Evolutionary conservation across 73 alveolate species (phyloP).

Genomic region (Urostyla sp.): DNA sequence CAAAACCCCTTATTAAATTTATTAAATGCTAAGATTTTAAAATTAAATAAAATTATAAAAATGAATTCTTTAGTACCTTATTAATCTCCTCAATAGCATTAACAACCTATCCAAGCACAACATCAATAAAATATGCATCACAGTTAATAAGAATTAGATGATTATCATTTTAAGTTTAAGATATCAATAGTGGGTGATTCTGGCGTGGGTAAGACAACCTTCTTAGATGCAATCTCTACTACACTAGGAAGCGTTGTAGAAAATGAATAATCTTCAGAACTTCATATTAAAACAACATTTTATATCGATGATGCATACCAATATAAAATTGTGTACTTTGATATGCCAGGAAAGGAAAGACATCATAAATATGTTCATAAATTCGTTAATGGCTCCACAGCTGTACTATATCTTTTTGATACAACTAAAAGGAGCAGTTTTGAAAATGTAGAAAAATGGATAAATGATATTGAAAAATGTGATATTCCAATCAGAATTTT

Average conservation of each 20-base stretch:
- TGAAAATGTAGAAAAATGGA: conserved; percentile 96
- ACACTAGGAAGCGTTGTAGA: conserved; percentile 94
- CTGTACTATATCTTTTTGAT: conserved; percentile 94
- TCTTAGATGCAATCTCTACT: conserved; percentile 93
- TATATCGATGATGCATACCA: conserved; percentile 87
- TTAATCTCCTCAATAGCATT: not conserved
- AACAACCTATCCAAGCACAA: no score
- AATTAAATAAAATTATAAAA: no score
- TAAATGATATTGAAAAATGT: conserved; percentile 92
- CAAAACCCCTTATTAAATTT: no score
- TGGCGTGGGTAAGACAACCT: conserved; percentile 94
- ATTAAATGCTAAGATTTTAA: no score
- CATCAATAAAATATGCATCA: not conserved
- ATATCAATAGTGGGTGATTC: conserved; percentile 92
- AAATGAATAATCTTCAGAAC: conserved; percentile 93
- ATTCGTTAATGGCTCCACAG: conserved; percentile 97
- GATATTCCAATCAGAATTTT: conserved; percentile 94
- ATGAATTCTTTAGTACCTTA: no score
- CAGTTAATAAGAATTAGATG: conserved; percentile 71
- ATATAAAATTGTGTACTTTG: conserved; percentile 93
- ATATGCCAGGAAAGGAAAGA: conserved; percentile 98
- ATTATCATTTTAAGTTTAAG: conserved; percentile 86
- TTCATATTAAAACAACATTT: conserved; percentile 83
- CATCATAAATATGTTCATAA: conserved; percentile 92
- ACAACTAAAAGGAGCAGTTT: conserved; percentile 93